Evolutionary conservation across 78 protist species (phyloP).

Genomic region (Creolimax fragrantissima): DNA sequence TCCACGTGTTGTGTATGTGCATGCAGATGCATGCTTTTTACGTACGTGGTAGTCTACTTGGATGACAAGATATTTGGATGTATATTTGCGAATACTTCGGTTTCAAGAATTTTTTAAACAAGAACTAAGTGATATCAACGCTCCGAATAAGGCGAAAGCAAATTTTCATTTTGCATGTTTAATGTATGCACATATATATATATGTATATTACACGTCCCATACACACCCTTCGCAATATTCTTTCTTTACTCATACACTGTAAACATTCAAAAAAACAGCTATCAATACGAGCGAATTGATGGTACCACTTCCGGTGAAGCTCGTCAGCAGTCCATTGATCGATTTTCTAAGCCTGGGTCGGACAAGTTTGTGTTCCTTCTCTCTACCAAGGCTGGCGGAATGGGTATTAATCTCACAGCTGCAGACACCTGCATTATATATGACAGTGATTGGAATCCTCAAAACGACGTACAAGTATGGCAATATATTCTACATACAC

Average conservation of each 20-base stretch:
- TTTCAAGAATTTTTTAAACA: too few relatives aligned
- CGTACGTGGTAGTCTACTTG: not conserved
- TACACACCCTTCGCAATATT: too few relatives aligned
- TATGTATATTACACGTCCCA: not conserved
- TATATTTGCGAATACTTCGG: not conserved
- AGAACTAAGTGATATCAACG: too few relatives aligned
- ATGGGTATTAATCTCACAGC: constrained; percentile 91
- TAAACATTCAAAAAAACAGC: too few relatives aligned
- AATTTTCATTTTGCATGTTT: not conserved
- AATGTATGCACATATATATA: not conserved
- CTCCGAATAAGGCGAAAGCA: too few relatives aligned
- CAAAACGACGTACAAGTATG: constrained; percentile 91
- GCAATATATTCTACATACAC: not conserved
- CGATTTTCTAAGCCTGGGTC: not conserved
- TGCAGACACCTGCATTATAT: constrained; percentile 94
- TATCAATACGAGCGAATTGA: constrained; percentile 71
- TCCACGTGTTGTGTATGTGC: not conserved
- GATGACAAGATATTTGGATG: not conserved
- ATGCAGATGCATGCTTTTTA: not conserved
- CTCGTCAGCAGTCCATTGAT: constrained; percentile 83
- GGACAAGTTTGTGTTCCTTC: constrained; percentile 57
- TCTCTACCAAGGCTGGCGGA: constrained; percentile 96
- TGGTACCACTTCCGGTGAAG: constrained; percentile 66
- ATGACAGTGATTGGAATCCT: constrained; percentile 97
- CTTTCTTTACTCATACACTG: too few relatives aligned